Evolutionary conservation across 345 rosid species (phyloP).

Genomic region (Pelargonium nanum): DNA sequence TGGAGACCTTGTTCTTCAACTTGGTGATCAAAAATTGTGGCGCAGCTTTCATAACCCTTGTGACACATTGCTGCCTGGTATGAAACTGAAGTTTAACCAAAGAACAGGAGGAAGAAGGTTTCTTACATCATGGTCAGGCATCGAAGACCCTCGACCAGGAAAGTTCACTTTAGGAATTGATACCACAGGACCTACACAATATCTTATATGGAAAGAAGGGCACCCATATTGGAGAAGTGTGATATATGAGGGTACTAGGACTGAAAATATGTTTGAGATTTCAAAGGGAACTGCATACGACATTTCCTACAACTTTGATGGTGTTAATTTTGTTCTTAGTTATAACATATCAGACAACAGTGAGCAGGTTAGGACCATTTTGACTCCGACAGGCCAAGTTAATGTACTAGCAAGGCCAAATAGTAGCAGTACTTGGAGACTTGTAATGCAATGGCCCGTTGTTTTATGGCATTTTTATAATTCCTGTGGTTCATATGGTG

Average conservation of each 20-base stretch:
- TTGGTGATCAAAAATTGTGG: slow-evolving; percentile 1
- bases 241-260: slow-evolving; percentile 4
- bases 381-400: slow-evolving; percentile 15
- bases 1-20: slow-evolving; percentile 20
- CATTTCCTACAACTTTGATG: neutral
- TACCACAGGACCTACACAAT: slow-evolving; percentile 16
- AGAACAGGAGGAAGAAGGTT: neutral
- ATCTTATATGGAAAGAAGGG: slow-evolving; percentile 4
- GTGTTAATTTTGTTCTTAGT: neutral
- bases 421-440: neutral
- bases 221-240: slow-evolving; percentile 13
- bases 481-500: slow-evolving; percentile 1
- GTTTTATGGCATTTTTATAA: neutral
- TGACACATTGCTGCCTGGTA: slow-evolving; percentile 4
- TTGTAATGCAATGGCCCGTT: neutral
- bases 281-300: neutral
- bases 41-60: slow-evolving; percentile 8
- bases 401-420: slow-evolving; percentile 16
- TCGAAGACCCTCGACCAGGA: neutral
- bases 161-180: slow-evolving; percentile 5
- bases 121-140: slow-evolving; percentile 4
- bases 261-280: neutral
- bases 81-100: slow-evolving; percentile 2
- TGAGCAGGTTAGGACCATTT: slow-evolving; percentile 11
- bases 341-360: slow-evolving; percentile 6